A percentile compares a stretch with the other conserved stretches of the same genome.
Conservation (phyloP, 2,329 filamentous ascomycete species). For the Colletotrichum euphorbiae region DNA sequence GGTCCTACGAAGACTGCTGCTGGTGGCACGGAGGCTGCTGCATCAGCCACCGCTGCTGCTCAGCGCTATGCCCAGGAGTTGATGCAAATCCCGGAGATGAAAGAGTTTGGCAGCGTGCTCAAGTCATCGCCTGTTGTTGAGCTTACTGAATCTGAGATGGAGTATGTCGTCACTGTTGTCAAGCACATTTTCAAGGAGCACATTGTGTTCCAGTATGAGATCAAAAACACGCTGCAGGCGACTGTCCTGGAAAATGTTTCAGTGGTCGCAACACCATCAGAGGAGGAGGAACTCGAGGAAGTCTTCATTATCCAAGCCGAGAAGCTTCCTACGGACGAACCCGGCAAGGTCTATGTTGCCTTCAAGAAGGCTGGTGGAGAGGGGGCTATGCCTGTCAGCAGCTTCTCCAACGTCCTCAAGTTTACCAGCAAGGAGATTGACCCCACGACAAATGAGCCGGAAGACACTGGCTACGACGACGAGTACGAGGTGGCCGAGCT, state of each 20-base stretch:
- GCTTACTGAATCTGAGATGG: conserved; percentile 95
- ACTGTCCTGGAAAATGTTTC: conserved; percentile 92
- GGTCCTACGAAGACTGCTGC: conserved; percentile 79
- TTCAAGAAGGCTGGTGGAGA: conserved; percentile 88
- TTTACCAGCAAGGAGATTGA: conserved; percentile 99
- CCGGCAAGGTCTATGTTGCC: conserved; percentile 93
- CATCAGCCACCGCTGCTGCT: conserved; percentile 81
- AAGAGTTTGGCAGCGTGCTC: conserved; percentile 87
- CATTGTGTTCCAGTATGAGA: conserved; percentile 93
- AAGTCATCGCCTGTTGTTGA: conserved; percentile 90
- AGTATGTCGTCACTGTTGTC: conserved; percentile 92
- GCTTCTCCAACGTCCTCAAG: conserved; percentile 92
- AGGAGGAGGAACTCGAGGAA: conserved; percentile 87
- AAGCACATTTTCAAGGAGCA: conserved; percentile 99
- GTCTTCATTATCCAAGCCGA: conserved; percentile 94
- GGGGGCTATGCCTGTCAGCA: conserved; percentile 79
- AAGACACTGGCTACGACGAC: conserved; percentile 93
- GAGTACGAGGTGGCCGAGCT: conserved; percentile 98
- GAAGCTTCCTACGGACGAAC: conserved; percentile 84
- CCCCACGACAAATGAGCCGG: conserved; percentile 90
- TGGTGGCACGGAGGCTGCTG: conserved; percentile 78
- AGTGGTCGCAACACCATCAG: conserved; percentile 80
- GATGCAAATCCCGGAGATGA: conserved; percentile 89
- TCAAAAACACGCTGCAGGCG: conserved; percentile 95
- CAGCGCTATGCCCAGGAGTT: conserved; percentile 92